phyloP scores from a whole-genome alignment of 768 basidiomycete species.

The Ramaria rubella region DNA sequence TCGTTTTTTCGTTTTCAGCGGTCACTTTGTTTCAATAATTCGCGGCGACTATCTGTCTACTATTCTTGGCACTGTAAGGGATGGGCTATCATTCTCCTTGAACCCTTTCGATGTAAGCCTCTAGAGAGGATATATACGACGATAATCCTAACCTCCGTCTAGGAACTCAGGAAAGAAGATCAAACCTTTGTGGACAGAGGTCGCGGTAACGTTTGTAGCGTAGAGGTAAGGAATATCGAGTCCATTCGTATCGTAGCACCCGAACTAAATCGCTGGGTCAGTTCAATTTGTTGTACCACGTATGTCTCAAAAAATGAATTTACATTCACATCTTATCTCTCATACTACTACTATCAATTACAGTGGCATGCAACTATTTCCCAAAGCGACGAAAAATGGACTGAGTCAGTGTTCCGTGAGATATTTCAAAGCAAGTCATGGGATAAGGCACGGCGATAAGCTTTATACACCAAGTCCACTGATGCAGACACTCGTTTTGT shows the following conservation, averaged over 20 bases:
- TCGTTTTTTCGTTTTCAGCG: background rate
- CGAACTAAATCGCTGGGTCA: no score
- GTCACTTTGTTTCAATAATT: constrained; percentile 31
- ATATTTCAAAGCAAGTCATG: constrained; percentile 38
- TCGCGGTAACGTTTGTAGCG: constrained; percentile 65
- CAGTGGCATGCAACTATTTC: constrained; percentile 64
- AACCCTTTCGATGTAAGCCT: constrained; percentile 51
- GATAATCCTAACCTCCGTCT: background rate
- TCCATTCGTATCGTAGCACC: no score
- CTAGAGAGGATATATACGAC: background rate
- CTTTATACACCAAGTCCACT: background rate
- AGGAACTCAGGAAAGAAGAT: background rate
- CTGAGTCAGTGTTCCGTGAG: constrained; percentile 38
- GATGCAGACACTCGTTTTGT: background rate
- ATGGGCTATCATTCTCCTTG: constrained; percentile 59
- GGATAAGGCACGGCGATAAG: constrained; percentile 27
- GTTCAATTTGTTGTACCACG: constrained; percentile 14
- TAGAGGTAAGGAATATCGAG: constrained; percentile 46
- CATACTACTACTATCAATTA: no score
- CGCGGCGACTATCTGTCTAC: constrained; percentile 67
- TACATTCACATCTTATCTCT: no score
- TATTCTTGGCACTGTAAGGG: constrained; percentile 63
- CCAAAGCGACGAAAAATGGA: constrained; percentile 49
- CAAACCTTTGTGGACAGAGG: constrained; percentile 48
- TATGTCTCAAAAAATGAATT: background rate